phyloP scores from a whole-genome alignment of 2,329 filamentous ascomycete genomes.

The Lasiodiplodia hormozganensis region DNA sequence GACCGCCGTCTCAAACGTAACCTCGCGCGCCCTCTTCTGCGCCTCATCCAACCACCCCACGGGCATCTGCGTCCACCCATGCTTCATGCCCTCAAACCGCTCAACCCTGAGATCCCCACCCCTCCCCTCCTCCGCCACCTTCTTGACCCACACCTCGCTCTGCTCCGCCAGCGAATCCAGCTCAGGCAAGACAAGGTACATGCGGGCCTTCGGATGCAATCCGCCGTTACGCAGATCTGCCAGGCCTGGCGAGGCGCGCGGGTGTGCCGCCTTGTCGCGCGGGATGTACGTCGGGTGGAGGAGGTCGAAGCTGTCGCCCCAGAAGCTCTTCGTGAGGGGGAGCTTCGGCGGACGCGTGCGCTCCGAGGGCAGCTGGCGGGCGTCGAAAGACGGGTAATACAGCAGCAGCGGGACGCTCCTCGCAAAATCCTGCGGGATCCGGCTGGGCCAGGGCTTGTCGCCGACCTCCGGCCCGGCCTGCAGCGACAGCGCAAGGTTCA shows the following conservation, averaged over 20 bases:
- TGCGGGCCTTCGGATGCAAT: slow-evolving; percentile 47
- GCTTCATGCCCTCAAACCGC: slow-evolving; percentile 42
- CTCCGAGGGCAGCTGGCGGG: slow-evolving; percentile 50
- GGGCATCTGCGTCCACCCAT: slow-evolving; percentile 52
- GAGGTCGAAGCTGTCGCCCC: slow-evolving; percentile 45
- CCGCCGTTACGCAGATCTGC: slow-evolving; percentile 38
- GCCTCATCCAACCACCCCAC: slow-evolving; percentile 46
- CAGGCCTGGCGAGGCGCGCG: slow-evolving; percentile 51
- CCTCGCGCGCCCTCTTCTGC: slow-evolving; percentile 45
- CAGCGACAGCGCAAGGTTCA: slow-evolving; percentile 50
- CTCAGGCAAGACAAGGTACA: slow-evolving; percentile 51
- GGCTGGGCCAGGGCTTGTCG: slow-evolving; percentile 44
- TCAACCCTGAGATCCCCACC: slow-evolving; percentile 39
- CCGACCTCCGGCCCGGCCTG: slow-evolving; percentile 37
- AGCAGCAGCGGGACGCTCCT: slow-evolving; percentile 49
- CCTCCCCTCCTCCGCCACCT: slow-evolving; percentile 41
- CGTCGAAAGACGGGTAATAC: slow-evolving; percentile 53
- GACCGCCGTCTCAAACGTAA: slow-evolving; percentile 45
- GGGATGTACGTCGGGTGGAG: slow-evolving; percentile 52
- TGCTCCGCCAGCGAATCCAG: slow-evolving; percentile 51
- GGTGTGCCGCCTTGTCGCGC: slow-evolving; percentile 45
- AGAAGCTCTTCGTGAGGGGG: slow-evolving; percentile 39
- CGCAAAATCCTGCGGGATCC: slow-evolving; percentile 45
- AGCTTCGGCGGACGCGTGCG: slow-evolving; percentile 44
- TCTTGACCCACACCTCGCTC: slow-evolving; percentile 52